These are phyloP conservation scores for Sphaerulina musiva DNA, from an alignment of 2,329 filamentous ascomycete species.

Conservation along the genomic window DNA sequence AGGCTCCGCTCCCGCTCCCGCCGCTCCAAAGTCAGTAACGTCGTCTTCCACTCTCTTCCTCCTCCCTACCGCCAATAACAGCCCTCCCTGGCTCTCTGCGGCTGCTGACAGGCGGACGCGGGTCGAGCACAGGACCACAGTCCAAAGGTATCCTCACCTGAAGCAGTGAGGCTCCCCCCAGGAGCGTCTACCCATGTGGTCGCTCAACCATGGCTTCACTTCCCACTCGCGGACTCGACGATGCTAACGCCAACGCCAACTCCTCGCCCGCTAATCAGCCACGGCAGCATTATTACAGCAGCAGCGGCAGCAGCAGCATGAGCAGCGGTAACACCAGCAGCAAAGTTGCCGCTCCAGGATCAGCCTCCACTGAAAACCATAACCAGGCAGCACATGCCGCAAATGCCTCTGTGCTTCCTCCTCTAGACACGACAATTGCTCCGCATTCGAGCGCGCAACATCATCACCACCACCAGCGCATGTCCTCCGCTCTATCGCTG, in stretches of 20 bases:
- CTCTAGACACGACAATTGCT: slow-evolving; percentile 16
- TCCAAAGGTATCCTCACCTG: too few relatives aligned
- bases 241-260: not conserved
- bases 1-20: not conserved
- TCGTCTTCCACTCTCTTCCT: too few relatives aligned
- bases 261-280: not conserved
- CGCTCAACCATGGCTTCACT: not conserved
- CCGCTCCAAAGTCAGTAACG: too few relatives aligned
- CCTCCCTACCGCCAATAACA: too few relatives aligned
- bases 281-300: not conserved
- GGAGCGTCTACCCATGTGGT: not conserved
- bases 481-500: slow-evolving; percentile 19
- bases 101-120: too few relatives aligned
- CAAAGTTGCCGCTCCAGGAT: not conserved
- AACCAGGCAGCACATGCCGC: slow-evolving; percentile 2
- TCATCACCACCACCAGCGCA: not conserved
- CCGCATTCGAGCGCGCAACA: slow-evolving; percentile 12
- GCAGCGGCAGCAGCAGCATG: too few relatives aligned
- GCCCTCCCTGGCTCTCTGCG: too few relatives aligned
- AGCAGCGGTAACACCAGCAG: not conserved
- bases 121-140: too few relatives aligned
- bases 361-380: not conserved
- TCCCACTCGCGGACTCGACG: not conserved
- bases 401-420: slow-evolving; percentile 14
- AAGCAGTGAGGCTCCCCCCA: not conserved